phyloP scores from a whole-genome alignment of 106 monocot species.

The Alisma plantagoaquatica region DNA sequence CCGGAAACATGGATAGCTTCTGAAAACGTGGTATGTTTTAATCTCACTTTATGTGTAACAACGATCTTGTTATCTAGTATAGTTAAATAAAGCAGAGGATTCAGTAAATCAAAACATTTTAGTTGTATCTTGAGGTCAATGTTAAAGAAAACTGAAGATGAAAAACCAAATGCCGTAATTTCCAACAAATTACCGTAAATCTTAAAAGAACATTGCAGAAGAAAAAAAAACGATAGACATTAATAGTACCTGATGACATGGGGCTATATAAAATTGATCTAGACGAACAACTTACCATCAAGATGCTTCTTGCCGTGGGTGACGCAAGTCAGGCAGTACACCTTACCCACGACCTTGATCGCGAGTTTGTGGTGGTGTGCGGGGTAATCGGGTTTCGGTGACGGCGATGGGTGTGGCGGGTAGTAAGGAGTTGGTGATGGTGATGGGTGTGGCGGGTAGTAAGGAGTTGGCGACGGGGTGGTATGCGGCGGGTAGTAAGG shows the following conservation, averaged over 20 bases:
- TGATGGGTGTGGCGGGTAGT: constrained; percentile 6
- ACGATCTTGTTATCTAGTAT: neutral
- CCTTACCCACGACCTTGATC: constrained; percentile 46
- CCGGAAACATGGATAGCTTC: neutral
- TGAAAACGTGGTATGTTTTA: neutral
- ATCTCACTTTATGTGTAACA: neutral
- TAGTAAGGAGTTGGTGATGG: constrained; percentile 20
- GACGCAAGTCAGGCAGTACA: constrained; percentile 48
- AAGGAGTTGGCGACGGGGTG: constrained; percentile 13
- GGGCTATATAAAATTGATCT: too few species aligned
- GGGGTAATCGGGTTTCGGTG: constrained; percentile 5
- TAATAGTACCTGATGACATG: too few species aligned
- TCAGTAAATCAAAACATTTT: too few species aligned
- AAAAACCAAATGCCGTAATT: too few species aligned
- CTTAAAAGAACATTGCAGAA: too few species aligned
- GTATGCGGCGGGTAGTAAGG: constrained; percentile 5
- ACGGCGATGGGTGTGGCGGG: constrained; percentile 1
- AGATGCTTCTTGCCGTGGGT: constrained; percentile 46
- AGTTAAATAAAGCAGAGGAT: neutral
- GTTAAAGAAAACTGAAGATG: too few species aligned
- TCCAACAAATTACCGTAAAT: too few species aligned
- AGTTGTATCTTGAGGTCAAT: too few species aligned
- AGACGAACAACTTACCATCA: constrained; percentile 23
- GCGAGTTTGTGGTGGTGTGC: constrained; percentile 14
- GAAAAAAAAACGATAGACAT: too few species aligned